phyloP scores from a whole-genome alignment of 306 rosid species.

The barrel medic (Medicago truncatula) region DNA sequence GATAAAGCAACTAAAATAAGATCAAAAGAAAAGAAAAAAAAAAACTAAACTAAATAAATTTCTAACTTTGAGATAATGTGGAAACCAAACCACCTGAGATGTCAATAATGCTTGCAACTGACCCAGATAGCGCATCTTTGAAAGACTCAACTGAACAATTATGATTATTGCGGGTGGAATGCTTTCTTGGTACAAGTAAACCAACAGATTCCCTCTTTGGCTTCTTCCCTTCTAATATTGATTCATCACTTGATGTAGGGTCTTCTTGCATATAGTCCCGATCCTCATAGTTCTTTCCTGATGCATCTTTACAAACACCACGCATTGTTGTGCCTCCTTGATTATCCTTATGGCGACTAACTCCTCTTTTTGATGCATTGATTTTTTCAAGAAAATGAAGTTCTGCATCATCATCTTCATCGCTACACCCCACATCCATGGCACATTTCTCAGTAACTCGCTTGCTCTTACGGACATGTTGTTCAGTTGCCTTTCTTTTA shows the following conservation, averaged over 20 bases:
- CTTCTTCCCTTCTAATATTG: conserved; percentile 46
- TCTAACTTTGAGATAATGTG: conserved; percentile 44
- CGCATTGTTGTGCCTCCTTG: conserved; percentile 9
- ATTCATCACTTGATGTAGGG: conserved; percentile 47
- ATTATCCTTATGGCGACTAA: conserved; percentile 8
- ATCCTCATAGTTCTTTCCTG: conserved; percentile 21
- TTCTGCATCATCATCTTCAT: conserved; percentile 33
- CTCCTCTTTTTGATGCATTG: conserved; percentile 28
- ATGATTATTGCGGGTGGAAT: conserved; percentile 42
- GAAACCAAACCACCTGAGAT: conserved; percentile 23
- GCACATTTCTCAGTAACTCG: conserved; percentile 5
- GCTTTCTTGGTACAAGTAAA: conserved; percentile 23
- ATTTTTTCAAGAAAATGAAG: conserved; percentile 33
- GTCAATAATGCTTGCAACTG: conserved; percentile 38
- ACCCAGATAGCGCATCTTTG: conserved; percentile 39
- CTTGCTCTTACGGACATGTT: conserved; percentile 23
- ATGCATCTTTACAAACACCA: conserved; percentile 1
- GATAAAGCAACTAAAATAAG: conserved; percentile 10
- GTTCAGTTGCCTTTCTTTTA: background rate
- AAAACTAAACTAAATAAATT: conserved; percentile 28
- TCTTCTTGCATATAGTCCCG: conserved; percentile 49
- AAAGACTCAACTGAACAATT: conserved; percentile 45
- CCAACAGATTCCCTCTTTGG: conserved; percentile 44
- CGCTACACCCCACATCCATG: conserved; percentile 27
- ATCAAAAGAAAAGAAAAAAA: background rate